A percentile compares a stretch with the other conserved stretches of the same genome.
Conservation (phyloP, 2,329 filamentous ascomycete genomes). For the Bipolaris sorokiniana region DNA sequence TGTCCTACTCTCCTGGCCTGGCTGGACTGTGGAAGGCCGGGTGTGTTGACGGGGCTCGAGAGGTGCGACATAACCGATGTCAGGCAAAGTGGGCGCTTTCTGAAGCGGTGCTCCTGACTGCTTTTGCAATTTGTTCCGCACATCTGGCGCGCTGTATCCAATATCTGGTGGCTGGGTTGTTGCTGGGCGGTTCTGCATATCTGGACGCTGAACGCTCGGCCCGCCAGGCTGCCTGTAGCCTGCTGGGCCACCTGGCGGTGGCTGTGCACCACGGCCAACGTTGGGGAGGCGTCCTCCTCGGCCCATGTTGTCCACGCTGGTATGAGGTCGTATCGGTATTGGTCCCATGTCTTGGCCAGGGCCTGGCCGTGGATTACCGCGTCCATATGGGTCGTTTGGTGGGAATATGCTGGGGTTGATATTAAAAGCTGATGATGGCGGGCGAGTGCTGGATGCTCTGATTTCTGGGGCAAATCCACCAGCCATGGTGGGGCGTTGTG, state of each 20-base stretch:
- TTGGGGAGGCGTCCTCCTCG: conserved; percentile 39
- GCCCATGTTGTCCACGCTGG: conserved; percentile 46
- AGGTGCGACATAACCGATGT: conserved; percentile 49
- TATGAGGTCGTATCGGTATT: conserved; percentile 46
- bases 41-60: conserved; percentile 46
- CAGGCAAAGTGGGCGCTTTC: conserved; percentile 43
- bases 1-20: conserved; percentile 42
- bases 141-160: conserved; percentile 53
- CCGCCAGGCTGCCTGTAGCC: conserved; percentile 49
- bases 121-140: conserved; percentile 53
- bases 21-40: conserved; percentile 43
- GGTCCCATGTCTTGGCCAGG: conserved; percentile 36
- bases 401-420: conserved; percentile 55
- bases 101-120: conserved; percentile 35
- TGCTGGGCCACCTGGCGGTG: conserved; percentile 42
- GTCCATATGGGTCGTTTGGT: conserved; percentile 38
- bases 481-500: conserved; percentile 38
- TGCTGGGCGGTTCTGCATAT: conserved; percentile 46
- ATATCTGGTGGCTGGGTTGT: conserved; percentile 50
- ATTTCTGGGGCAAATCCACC: conserved; percentile 55
- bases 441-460: conserved; percentile 58
- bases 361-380: conserved; percentile 34
- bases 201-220: conserved; percentile 46
- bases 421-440: conserved; percentile 57
- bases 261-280: conserved; percentile 34